Evolutionary conservation across 2,329 filamentous ascomycete genomes (phyloP), one percentile per base, ranked within the genome.

Genomic region (Calonectria pteridis): DNA sequence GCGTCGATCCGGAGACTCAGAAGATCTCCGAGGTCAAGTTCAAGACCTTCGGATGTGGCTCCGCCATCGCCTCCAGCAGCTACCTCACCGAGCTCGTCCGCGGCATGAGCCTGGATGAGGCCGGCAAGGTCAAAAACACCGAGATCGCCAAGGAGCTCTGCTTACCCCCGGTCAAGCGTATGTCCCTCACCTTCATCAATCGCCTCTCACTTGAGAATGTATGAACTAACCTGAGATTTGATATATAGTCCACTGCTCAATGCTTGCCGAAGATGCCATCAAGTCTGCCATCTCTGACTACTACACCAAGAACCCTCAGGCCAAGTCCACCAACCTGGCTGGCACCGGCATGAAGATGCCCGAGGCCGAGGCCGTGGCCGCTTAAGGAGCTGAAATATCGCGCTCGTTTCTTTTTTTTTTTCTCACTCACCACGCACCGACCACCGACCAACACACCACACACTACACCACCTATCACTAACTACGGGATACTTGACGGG

Each of bases 111-210:
- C 77, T 99, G 78, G 97, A 99, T 81, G 95, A 99, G 84, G 97
- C 97, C 40, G 93, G 93, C 69, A 93, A 94, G 87, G 94, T 99
- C 81, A 94, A 95, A 88, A 99, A 99, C 87, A 98, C 96, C 4
- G 96, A 99, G 87, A 99, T 99, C 83, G 97, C 97, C 46, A 97
- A 98, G 89, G 97, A 99, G 87, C 89, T 98, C 71, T 97, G 95
- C 83, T 86, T 97, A 82, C 95, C 95, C 43, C 95, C 95, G 75
- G 95, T 98, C 65, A 98, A 97, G 88, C 86, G 94, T 95, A 87
- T 86, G 93, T 91, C 40, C 43, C 31, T 63, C 69, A 62, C 23
- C 31, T 58, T 9, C 33, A 37, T 23, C 51, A 66, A 65, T 65
- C 74, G 58, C 74, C 69, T 67, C 53, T 55, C 55, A 59, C 23